A percentile compares a stretch with the other conserved stretches of the same genome.
Evolutionary conservation across 2,329 filamentous ascomycete genomes (phyloP).

Genomic region (Fusarium protoensiforme): DNA sequence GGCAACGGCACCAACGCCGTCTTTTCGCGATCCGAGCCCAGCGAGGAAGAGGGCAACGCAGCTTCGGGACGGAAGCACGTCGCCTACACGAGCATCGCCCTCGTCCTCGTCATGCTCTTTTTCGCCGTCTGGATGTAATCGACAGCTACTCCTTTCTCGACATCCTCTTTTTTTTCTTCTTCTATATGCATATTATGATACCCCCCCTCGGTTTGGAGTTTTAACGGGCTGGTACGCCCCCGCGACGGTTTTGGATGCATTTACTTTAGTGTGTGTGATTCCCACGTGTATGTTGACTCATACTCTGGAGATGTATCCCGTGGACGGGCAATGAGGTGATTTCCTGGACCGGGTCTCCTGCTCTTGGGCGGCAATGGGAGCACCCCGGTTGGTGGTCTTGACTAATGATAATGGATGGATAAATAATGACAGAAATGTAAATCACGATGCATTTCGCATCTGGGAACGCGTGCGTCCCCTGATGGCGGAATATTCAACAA

Average conservation of each 20-base stretch:
- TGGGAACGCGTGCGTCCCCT: neutral
- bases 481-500: slow-evolving; percentile 5
- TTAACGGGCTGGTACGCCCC: slow-evolving; percentile 34
- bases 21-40: slow-evolving; percentile 81
- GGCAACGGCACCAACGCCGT: slow-evolving; percentile 89
- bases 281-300: slow-evolving; percentile 4
- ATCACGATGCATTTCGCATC: slow-evolving; percentile 19
- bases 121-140: slow-evolving; percentile 43
- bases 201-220: slow-evolving; percentile 41
- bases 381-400: slow-evolving; percentile 19
- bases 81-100: slow-evolving; percentile 42
- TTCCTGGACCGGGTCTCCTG: neutral
- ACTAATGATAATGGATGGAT: slow-evolving; percentile 38
- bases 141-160: neutral
- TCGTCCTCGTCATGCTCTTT: slow-evolving; percentile 44
- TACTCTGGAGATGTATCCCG: slow-evolving; percentile 17
- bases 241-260: slow-evolving; percentile 6
- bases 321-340: neutral
- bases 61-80: slow-evolving; percentile 52
- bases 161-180: slow-evolving; percentile 6
- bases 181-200: slow-evolving; percentile 39
- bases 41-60: slow-evolving; percentile 71
- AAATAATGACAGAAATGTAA: slow-evolving; percentile 35
- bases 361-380: slow-evolving; percentile 26
- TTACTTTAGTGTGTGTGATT: neutral